Conservation (phyloP, 257 asterid species). For the Lithospermum erythrorhizon region DNA sequence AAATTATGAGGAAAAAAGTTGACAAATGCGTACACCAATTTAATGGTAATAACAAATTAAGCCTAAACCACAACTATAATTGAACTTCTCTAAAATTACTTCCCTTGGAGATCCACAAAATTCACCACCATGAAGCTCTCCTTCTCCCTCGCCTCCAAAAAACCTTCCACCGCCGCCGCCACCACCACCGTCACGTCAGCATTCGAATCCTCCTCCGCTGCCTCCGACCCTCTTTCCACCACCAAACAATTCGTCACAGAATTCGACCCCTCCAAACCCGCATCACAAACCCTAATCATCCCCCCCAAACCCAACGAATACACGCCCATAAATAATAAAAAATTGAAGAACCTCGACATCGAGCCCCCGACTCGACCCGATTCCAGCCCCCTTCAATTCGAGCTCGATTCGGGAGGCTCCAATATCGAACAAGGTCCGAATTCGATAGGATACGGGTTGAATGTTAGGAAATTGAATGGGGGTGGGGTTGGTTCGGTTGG, state of each 20-base stretch:
- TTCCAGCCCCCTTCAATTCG: constrained; percentile 44
- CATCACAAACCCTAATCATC: constrained; percentile 25
- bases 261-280: constrained; percentile 43
- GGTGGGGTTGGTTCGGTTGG: constrained; percentile 6
- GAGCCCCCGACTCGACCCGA: constrained; percentile 37
- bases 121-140: constrained; percentile 51
- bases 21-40: too few species aligned
- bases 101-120: not conserved
- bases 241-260: constrained; percentile 37
- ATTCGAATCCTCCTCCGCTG: not conserved
- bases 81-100: too few species aligned
- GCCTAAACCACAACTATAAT: too few species aligned
- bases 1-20: too few species aligned
- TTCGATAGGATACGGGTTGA: constrained; percentile 52
- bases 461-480: constrained; percentile 15
- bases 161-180: constrained; percentile 17
- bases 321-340: constrained; percentile 49
- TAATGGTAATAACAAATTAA: too few species aligned
- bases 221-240: not conserved
- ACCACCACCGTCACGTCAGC: constrained; percentile 9
- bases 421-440: constrained; percentile 26
- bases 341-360: constrained; percentile 40
- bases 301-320: constrained; percentile 57
- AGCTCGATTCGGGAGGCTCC: constrained; percentile 33
- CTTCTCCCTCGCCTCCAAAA: constrained; percentile 38